Percentiles rank a stretch among this genome's conserved stretches.
These are phyloP conservation scores for Bruguiera gymnorhiza DNA, from an alignment of 345 rosid species.

Conservation along the genomic window DNA sequence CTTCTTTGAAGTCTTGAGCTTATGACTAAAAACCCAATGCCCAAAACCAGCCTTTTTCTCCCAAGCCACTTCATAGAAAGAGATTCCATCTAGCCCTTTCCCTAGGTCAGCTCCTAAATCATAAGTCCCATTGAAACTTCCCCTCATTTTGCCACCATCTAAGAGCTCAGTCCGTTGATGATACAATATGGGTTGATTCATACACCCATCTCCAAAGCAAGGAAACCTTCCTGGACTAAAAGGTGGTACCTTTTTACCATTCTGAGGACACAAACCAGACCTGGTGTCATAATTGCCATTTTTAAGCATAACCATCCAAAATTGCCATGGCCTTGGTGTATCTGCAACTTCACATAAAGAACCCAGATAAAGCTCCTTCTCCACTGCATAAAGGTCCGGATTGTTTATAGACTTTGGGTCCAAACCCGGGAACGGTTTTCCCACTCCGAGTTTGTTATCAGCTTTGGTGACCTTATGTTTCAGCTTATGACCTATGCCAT, in stretches of 20 bases:
- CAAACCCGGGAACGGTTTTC: conserved; percentile 24
- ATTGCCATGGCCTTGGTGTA: conserved; percentile 27
- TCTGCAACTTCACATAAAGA: conserved; percentile 26
- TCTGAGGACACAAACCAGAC: conserved; percentile 25
- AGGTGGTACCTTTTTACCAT: conserved; percentile 27
- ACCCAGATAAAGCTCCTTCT: conserved; percentile 28
- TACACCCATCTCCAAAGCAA: conserved; percentile 32
- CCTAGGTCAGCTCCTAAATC: conserved; percentile 21
- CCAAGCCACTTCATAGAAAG: conserved; percentile 31
- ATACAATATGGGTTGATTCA: conserved; percentile 28
- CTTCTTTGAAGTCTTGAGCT: conserved; percentile 35
- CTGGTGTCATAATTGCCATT: conserved; percentile 30
- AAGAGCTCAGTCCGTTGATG: conserved; percentile 24
- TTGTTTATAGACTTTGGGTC: conserved; percentile 9
- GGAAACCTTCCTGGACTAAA: conserved; percentile 25
- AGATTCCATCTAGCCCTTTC: conserved; percentile 11
- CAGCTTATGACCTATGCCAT: conserved; percentile 41
- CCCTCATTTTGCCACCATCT: conserved; percentile 17
- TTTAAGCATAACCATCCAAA: conserved; percentile 38
- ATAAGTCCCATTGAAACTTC: conserved; percentile 30
- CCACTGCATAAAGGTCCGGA: conserved; percentile 26
- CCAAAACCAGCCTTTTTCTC: conserved; percentile 18
- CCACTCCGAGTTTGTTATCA: conserved; percentile 29
- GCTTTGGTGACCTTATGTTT: conserved; percentile 20
- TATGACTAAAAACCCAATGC: conserved; percentile 28